Conservation (phyloP, 2,329 filamentous ascomycete species). For the Hypocreales sp. region DNA sequence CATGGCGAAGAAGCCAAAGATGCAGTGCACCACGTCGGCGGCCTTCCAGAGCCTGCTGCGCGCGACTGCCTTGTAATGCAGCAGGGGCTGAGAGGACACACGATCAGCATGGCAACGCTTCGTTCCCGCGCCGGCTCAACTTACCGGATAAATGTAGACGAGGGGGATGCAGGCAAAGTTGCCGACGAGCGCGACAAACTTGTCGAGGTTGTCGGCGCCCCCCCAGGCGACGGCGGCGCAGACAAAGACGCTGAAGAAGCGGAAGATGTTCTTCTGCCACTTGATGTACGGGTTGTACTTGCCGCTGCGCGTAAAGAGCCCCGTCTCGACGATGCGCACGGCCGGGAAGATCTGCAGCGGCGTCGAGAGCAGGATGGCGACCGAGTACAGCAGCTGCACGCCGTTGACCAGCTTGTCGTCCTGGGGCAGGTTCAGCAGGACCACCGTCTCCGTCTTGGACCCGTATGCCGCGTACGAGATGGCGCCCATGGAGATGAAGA, state of each 20-base stretch:
- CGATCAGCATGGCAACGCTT: too few species aligned
- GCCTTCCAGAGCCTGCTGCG: slow-evolving; percentile 49
- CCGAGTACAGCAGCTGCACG: slow-evolving; percentile 93
- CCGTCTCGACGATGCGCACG: slow-evolving; percentile 91
- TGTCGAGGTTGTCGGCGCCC: slow-evolving; percentile 85
- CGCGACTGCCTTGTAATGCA: slow-evolving; percentile 75
- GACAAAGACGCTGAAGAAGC: slow-evolving; percentile 79
- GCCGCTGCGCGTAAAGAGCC: slow-evolving; percentile 81
- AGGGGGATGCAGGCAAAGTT: slow-evolving; percentile 96
- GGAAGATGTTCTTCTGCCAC: slow-evolving; percentile 97
- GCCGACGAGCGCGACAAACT: slow-evolving; percentile 90
- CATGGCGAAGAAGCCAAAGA: slow-evolving; percentile 80
- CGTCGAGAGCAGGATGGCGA: slow-evolving; percentile 90
- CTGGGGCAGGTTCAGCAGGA: slow-evolving; percentile 90
- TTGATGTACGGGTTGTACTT: slow-evolving; percentile 99
- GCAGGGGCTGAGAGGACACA: slow-evolving; percentile 70
- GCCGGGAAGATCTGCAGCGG: slow-evolving; percentile 95
- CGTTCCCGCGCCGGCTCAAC: too few species aligned
- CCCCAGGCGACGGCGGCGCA: slow-evolving; percentile 84
- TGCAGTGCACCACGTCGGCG: slow-evolving; percentile 59
- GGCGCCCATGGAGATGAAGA: slow-evolving; percentile 85
- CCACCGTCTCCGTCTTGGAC: slow-evolving; percentile 87
- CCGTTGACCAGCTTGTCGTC: slow-evolving; percentile 90
- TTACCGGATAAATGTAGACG: slow-evolving; percentile 94
- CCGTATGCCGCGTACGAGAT: slow-evolving; percentile 94